These are phyloP conservation scores for Petunia axillaris DNA, from an alignment of 257 asterid genomes.

Conservation along the genomic window DNA sequence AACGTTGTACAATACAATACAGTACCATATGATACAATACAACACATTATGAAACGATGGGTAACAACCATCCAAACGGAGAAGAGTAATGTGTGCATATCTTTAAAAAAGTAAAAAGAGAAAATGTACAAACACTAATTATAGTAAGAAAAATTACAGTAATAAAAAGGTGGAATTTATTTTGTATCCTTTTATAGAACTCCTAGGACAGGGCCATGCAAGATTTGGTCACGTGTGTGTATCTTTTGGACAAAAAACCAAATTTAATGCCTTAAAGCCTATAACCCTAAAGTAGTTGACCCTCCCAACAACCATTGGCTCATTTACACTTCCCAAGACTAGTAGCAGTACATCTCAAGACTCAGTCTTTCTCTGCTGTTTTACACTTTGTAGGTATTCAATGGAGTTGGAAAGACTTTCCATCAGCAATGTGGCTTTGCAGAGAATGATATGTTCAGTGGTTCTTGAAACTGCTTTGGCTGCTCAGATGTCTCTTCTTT, in stretches of 20 bases:
- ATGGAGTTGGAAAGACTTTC: conserved; percentile 40
- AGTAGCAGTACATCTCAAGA: neutral
- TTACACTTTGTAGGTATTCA: neutral
- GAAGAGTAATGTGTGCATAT: too few species aligned
- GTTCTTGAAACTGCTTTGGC: conserved; percentile 37
- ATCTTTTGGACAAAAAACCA: neutral
- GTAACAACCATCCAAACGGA: too few species aligned
- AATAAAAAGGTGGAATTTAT: too few species aligned
- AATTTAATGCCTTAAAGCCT: neutral
- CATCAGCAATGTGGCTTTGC: conserved; percentile 34
- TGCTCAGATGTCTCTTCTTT: conserved; percentile 36
- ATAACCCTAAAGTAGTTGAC: neutral
- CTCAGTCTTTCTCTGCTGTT: neutral
- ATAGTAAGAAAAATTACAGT: too few species aligned
- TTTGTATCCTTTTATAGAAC: neutral
- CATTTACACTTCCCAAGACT: neutral
- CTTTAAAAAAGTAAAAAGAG: too few species aligned
- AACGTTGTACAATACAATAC: too few species aligned
- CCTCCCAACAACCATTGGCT: neutral
- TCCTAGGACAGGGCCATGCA: neutral
- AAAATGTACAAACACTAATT: too few species aligned
- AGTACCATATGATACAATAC: too few species aligned
- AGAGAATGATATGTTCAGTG: conserved; percentile 33
- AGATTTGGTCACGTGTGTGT: neutral
- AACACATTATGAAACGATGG: too few species aligned